A percentile compares a stretch with the other conserved stretches of the same genome.
These are phyloP conservation scores for Phialocephala subalpina DNA, from an alignment of 2,329 filamentous ascomycete species.

Conservation along the genomic window DNA sequence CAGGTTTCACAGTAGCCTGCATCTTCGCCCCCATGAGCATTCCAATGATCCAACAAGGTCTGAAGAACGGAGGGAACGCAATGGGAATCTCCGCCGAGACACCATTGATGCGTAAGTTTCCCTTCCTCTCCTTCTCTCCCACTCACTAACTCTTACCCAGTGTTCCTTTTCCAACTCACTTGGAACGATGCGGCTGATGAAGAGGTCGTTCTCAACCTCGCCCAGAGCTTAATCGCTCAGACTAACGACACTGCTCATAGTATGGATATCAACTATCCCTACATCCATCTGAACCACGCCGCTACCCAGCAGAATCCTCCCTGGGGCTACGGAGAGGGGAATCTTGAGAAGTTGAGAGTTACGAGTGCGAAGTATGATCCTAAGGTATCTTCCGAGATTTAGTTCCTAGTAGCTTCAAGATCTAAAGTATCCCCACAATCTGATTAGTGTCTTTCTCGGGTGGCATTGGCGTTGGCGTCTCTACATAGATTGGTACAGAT, in stretches of 20 bases:
- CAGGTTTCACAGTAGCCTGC: not conserved
- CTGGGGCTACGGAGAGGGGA: slow-evolving; percentile 51
- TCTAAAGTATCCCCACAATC: not conserved
- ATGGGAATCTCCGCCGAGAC: not conserved
- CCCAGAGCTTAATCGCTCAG: slow-evolving; percentile 38
- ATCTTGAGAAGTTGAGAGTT: slow-evolving; percentile 44
- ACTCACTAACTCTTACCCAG: not conserved
- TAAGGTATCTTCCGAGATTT: not conserved
- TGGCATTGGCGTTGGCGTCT: no score
- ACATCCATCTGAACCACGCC: slow-evolving; percentile 57
- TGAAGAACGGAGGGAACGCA: not conserved
- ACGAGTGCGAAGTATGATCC: slow-evolving; percentile 48
- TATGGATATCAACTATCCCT: slow-evolving; percentile 45
- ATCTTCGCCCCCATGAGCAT: not conserved
- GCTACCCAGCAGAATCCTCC: slow-evolving; percentile 51
- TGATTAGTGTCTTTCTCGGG: no score
- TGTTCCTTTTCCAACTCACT: slow-evolving; percentile 5
- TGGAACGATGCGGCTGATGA: slow-evolving; percentile 45
- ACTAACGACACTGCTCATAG: slow-evolving; percentile 39
- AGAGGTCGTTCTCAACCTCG: slow-evolving; percentile 39
- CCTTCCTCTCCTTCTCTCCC: no score
- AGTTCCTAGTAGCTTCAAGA: not conserved
- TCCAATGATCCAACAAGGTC: not conserved
- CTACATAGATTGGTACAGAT: no score
- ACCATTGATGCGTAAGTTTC: slow-evolving; percentile 12